Evolutionary conservation across 148 eudicot species (phyloP), one percentile per base, ranked within the genome.

Genomic region (Silene uniflora): DNA sequence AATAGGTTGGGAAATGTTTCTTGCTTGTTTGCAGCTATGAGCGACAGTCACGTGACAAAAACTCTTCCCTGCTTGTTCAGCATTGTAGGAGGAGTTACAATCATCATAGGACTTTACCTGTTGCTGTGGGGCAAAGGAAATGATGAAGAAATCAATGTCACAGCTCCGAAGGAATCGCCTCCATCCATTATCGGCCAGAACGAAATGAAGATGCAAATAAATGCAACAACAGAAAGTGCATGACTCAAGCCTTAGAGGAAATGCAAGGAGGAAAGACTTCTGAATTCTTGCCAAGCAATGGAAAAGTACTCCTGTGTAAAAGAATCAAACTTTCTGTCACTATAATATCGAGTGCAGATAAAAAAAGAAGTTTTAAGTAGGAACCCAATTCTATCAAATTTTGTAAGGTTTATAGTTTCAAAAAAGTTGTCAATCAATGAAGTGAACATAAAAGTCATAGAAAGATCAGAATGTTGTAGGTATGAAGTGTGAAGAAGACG

Each of bases 121-220:
- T 72, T 85, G 77, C 59, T 85, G 70, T 85, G 88, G 88, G 85
- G 85, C 39, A 85, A 85, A 80, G 82, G 66, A 67, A 72, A 75
- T 10, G 83, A 80, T 59, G 71, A 78, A 75, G 72, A 79, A 64
- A 63, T 69, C 62, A 62, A 63, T 54, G 71, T 80, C 72, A 67
- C 52, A 73, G 64, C 79, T 72, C 73, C 67, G 69, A 80, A 73
- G 79, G 75, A 71, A 71, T 10, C 63, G 21, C 58, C 69, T 74
- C 67, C 73, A n/a, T 16, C 79, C 39, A 72, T 54, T 61, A 21
- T 46, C 52, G 63, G 61, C 60, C 77, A 80, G 47, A 80, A 75
- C 16, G 84, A 72, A 74, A 25, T 55, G 19, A 76, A 73, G 72
- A 9, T 81, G 75, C 79, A 84, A 24, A 68, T 68, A 55, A 72